Conservation (phyloP, 768 basidiomycete species). For the Russula emetica region DNA sequence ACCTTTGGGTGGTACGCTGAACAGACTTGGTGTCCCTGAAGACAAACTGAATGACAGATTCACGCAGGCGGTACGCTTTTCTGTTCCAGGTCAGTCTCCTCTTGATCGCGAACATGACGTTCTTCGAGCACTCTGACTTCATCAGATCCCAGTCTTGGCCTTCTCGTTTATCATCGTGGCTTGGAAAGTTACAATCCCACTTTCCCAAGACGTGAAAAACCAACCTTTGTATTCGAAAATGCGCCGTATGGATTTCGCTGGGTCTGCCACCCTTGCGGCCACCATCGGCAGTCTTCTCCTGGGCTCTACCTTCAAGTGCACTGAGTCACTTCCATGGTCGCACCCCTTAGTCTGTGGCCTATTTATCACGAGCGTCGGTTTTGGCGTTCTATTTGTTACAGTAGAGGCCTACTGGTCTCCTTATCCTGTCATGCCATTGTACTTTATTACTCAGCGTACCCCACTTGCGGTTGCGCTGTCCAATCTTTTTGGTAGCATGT, state of each 20-base stretch:
- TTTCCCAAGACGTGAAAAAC: conserved; percentile 62
- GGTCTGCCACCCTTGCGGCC: conserved; percentile 73
- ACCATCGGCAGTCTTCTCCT: conserved; percentile 67
- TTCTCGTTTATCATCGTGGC: conserved; percentile 68
- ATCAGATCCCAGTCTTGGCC: conserved; percentile 70
- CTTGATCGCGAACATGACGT: conserved; percentile 18
- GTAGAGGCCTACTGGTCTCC: conserved; percentile 76
- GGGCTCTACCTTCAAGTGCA: conserved; percentile 71
- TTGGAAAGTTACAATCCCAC: conserved; percentile 70
- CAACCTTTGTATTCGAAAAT: conserved; percentile 60
- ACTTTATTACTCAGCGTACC: conserved; percentile 69
- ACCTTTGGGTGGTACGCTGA: conserved; percentile 70
- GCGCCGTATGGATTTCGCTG: conserved; percentile 78
- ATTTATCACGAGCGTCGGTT: conserved; percentile 53
- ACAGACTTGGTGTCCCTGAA: background rate
- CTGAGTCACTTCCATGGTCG: conserved; percentile 74
- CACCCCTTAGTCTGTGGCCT: conserved; percentile 68
- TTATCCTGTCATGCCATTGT: conserved; percentile 89
- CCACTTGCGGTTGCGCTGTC: conserved; percentile 76
- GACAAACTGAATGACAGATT: conserved; percentile 19
- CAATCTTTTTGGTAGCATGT: conserved; percentile 73
- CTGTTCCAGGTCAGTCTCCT: conserved; percentile 61
- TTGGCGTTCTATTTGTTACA: conserved; percentile 56
- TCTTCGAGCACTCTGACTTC: conserved; percentile 1
- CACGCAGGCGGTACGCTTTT: conserved; percentile 76